These are phyloP conservation scores for Hanseniaspora lindneri DNA, from an alignment of 805 yeast species.

Conservation along the genomic window DNA sequence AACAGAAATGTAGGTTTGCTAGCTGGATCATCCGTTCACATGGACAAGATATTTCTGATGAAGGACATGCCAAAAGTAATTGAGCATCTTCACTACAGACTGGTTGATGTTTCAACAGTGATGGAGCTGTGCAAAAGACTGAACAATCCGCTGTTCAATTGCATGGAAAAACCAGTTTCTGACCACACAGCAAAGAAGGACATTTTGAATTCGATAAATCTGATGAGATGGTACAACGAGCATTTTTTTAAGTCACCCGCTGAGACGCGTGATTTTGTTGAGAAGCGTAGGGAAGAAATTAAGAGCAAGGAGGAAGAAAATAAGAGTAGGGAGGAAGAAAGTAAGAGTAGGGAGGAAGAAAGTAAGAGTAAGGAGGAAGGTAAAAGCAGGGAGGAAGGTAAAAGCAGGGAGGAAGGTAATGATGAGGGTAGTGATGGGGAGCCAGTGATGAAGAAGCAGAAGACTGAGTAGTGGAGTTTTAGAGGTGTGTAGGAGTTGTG, in stretches of 20 bases:
- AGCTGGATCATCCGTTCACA: conserved; percentile 87
- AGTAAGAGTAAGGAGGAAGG: too few species aligned
- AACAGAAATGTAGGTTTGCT: conserved; percentile 49
- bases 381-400: too few species aligned
- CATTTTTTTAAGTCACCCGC: conserved; percentile 39
- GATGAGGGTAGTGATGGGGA: conserved; percentile 1
- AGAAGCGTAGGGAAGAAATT: conserved; percentile 10
- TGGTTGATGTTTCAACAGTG: conserved; percentile 80
- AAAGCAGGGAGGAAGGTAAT: background rate
- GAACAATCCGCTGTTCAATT: conserved; percentile 47
- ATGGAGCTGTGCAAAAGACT: conserved; percentile 72
- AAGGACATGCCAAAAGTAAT: conserved; percentile 68
- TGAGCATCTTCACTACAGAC: conserved; percentile 56
- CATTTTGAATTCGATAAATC: conserved; percentile 77
- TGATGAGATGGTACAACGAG: conserved; percentile 63
- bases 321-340: too few species aligned
- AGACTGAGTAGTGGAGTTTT: background rate
- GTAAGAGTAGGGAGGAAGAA: too few species aligned
- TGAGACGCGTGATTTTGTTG: conserved; percentile 17
- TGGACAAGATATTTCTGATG: conserved; percentile 77
- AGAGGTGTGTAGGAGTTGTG: too few species aligned
- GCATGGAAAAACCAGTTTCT: conserved; percentile 38
- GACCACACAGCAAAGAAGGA: conserved; percentile 83
- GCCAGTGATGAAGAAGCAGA: conserved; percentile 6
- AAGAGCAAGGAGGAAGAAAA: conserved; percentile 3